Percentiles rank a stretch among this genome's conserved stretches.
phyloP scores from a whole-genome alignment of 768 basidiomycete species.

The Crassisporium funariophilum region DNA sequence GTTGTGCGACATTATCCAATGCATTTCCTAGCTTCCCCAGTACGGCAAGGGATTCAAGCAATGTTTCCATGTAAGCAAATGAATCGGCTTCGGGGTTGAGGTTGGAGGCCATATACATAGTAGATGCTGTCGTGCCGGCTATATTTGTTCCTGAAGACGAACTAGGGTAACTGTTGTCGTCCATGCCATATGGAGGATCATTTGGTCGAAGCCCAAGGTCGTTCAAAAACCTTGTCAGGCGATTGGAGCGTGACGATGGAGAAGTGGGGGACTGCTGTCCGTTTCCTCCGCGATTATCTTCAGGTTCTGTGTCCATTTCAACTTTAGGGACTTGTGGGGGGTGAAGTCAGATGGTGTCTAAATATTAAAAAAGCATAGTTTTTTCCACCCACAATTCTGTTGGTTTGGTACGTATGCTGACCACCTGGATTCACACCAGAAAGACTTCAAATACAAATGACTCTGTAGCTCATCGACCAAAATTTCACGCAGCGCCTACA shows the following conservation, averaged over 20 bases:
- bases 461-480: constrained; percentile 93
- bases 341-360: constrained; percentile 4
- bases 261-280: constrained; percentile 41
- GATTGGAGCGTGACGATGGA: constrained; percentile 43
- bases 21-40: constrained; percentile 86
- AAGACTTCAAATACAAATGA: constrained; percentile 96
- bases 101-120: constrained; percentile 21
- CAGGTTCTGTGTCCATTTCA: constrained; percentile 61
- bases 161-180: constrained; percentile 40
- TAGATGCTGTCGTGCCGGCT: constrained; percentile 19
- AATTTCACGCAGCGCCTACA: constrained; percentile 87
- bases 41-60: constrained; percentile 91
- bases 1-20: constrained; percentile 81
- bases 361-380: background rate
- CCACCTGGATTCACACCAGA: constrained; percentile 96
- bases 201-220: constrained; percentile 72
- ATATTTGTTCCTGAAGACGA: constrained; percentile 6
- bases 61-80: constrained; percentile 89
- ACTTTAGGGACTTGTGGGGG: constrained; percentile 61
- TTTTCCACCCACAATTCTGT: constrained; percentile 57
- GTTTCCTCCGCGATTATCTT: constrained; percentile 27
- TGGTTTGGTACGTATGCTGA: constrained; percentile 81
- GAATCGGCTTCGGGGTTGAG: constrained; percentile 89
- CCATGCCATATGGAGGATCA: constrained; percentile 71
- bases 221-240: constrained; percentile 63